Conservation (phyloP, 139 green algal genomes). For the Trebouxia sp. region DNA sequence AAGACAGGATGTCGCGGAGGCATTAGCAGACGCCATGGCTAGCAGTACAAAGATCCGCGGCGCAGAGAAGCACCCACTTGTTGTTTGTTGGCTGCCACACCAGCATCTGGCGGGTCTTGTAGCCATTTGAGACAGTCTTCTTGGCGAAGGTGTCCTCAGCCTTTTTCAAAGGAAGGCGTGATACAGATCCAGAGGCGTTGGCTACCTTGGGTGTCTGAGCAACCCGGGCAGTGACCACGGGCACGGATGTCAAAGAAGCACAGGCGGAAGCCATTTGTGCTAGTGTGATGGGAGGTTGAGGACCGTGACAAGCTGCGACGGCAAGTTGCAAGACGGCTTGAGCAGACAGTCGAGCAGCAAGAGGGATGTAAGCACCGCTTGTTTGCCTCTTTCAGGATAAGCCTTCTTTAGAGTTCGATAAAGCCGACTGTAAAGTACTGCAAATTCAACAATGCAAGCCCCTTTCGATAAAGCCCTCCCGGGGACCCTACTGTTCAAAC, state of each 20-base stretch:
- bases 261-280: slow-evolving; percentile 10
- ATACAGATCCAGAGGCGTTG: slow-evolving; percentile 13
- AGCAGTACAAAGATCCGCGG: not conserved
- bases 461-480: too few relatives aligned
- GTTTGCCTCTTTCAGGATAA: slow-evolving; percentile 17
- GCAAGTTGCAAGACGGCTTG: too few relatives aligned
- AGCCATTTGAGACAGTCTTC: slow-evolving; percentile 54
- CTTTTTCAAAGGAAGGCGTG: slow-evolving; percentile 7
- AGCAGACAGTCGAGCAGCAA: not conserved
- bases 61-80: slow-evolving; percentile 65
- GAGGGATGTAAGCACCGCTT: not conserved
- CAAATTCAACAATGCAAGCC: too few relatives aligned
- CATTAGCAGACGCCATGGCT: not conserved
- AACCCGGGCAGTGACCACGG: slow-evolving; percentile 14
- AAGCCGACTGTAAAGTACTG: not conserved
- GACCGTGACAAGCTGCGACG: too few relatives aligned
- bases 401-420: not conserved
- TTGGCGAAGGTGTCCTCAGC: slow-evolving; percentile 32
- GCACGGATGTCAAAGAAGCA: not conserved
- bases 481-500: too few relatives aligned
- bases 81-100: slow-evolving; percentile 84
- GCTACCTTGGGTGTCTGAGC: slow-evolving; percentile 1
- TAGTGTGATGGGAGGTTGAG: too few relatives aligned
- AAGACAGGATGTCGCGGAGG: not conserved
- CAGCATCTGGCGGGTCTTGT: slow-evolving; percentile 69